These are phyloP conservation scores for Apiospora arundinis DNA, from an alignment of 2,329 filamentous ascomycete species.

Conservation along the genomic window DNA sequence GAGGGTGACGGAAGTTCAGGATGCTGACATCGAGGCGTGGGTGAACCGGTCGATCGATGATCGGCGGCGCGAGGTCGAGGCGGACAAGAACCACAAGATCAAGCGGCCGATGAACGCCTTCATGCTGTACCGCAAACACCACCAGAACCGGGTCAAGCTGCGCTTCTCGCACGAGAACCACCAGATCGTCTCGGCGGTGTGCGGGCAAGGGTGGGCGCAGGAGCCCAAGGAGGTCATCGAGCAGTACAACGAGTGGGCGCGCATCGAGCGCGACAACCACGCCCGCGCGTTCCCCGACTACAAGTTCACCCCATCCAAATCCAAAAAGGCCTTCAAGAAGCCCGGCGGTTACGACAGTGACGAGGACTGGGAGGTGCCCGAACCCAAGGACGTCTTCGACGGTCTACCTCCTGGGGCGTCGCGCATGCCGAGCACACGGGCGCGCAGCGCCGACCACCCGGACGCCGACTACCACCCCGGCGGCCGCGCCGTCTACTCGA, in stretches of 20 bases:
- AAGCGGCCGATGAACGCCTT: conserved; percentile 97
- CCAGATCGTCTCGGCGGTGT: conserved; percentile 88
- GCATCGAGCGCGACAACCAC: conserved; percentile 84
- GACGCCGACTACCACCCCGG: conserved; percentile 39
- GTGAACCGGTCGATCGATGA: conserved; percentile 74
- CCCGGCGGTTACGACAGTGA: conserved; percentile 38
- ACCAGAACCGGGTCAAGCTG: conserved; percentile 83
- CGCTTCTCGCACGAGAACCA: conserved; percentile 89
- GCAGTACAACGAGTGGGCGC: conserved; percentile 80
- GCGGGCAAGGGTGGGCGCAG: conserved; percentile 83
- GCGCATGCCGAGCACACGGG: conserved; percentile 12
- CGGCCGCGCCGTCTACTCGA: conserved; percentile 36
- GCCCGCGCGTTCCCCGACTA: conserved; percentile 85
- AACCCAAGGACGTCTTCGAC: conserved; percentile 25
- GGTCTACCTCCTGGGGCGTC: not conserved
- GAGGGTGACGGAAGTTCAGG: conserved; percentile 63
- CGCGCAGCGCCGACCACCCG: conserved; percentile 36
- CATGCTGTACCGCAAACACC: conserved; percentile 95
- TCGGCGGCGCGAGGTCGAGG: conserved; percentile 71
- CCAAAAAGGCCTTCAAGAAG: conserved; percentile 46
- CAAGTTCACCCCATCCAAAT: conserved; percentile 90
- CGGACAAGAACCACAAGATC: conserved; percentile 75
- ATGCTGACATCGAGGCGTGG: conserved; percentile 81
- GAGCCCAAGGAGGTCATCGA: conserved; percentile 77
- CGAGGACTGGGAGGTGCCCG: conserved; percentile 34